Evolutionary conservation across 169 alveolate genomes (phyloP), one percentile per base, ranked within the genome.

Genomic region (Eimeria praecox): DNA sequence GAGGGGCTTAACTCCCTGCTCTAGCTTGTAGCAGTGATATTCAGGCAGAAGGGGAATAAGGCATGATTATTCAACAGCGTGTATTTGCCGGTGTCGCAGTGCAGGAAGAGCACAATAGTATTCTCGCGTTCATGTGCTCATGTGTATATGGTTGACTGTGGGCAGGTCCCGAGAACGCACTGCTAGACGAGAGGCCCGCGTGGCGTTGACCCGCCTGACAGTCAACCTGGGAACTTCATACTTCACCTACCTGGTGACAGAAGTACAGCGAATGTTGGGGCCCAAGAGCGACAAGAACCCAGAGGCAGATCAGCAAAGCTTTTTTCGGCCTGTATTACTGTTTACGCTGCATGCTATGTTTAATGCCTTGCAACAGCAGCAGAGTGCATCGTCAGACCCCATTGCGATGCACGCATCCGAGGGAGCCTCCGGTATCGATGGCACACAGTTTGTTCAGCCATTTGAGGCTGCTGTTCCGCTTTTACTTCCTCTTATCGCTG

Each of bases 101-200:
- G 75, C 75, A 64, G 66, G 40, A 0, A 27, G 75, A n/a, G 75
- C 75, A 22, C 14, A n/a, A 33, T 46, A 69, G 46, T 46, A 33
- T 12, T 46, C 35, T 9, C 87, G 9, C 3, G 27, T 77, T 35
- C 44, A 77, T 77, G 64, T 77, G 30, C 46, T 69, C 22, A 12
- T 40, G 62, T 22, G 10, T 42, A 3, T 75, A 18, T 75, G 56
- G 8, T 82, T 54, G 40, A 12, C n/a, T 82, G 42, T 3, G 14
- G 0, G 40, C 87, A 90, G 95, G 14, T 94, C 96, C 2, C 94
- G 96, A 6, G 95, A 94, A 38, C 90, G 96, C 30, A 85, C 64
- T 42, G 87, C 83, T 22, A 56, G 96, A 5, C 96, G 96, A 30
- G 80, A 75, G 71, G 96, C 96, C n/a, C 80, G 96, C n/a, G 90